Evolutionary conservation across 2,329 filamentous ascomycete genomes (phyloP).

Genomic region (Meredithiella fracta): DNA sequence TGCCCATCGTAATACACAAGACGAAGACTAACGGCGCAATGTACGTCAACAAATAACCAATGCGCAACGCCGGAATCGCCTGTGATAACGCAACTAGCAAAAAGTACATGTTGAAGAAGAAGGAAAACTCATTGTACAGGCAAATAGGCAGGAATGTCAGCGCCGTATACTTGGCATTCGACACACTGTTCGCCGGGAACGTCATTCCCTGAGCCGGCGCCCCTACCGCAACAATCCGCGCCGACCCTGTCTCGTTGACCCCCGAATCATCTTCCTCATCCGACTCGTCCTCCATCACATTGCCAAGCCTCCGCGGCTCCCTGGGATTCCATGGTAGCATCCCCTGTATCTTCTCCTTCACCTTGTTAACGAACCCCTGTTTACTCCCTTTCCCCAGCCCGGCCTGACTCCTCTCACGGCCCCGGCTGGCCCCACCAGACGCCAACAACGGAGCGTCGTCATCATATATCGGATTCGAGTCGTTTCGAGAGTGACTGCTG

Average conservation of each 20-base stretch:
- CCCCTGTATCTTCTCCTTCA: slow-evolving; percentile 40
- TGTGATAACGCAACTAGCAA: slow-evolving; percentile 88
- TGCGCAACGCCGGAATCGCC: slow-evolving; percentile 72
- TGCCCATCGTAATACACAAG: slow-evolving; percentile 77
- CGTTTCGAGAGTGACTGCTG: slow-evolving; percentile 35
- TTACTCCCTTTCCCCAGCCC: neutral
- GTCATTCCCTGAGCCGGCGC: slow-evolving; percentile 49
- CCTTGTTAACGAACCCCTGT: slow-evolving; percentile 2
- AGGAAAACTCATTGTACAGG: slow-evolving; percentile 96
- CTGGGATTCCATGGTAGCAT: slow-evolving; percentile 38
- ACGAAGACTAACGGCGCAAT: slow-evolving; percentile 86
- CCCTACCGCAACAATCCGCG: slow-evolving; percentile 61
- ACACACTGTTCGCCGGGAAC: slow-evolving; percentile 81
- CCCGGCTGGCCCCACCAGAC: slow-evolving; percentile 17
- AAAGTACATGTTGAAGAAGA: slow-evolving; percentile 99
- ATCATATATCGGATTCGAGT: slow-evolving; percentile 43
- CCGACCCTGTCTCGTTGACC: slow-evolving; percentile 50
- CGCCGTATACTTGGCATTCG: slow-evolving; percentile 94
- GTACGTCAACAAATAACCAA: slow-evolving; percentile 90
- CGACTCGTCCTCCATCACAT: slow-evolving; percentile 24
- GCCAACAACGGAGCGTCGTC: slow-evolving; percentile 62
- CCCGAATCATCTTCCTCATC: slow-evolving; percentile 36
- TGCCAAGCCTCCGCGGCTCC: slow-evolving; percentile 12
- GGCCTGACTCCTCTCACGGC: neutral
- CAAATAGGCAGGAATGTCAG: slow-evolving; percentile 89